Conservation (phyloP, 2,329 filamentous ascomycete genomes). For the Sclerotinia sclerotiorum region DNA sequence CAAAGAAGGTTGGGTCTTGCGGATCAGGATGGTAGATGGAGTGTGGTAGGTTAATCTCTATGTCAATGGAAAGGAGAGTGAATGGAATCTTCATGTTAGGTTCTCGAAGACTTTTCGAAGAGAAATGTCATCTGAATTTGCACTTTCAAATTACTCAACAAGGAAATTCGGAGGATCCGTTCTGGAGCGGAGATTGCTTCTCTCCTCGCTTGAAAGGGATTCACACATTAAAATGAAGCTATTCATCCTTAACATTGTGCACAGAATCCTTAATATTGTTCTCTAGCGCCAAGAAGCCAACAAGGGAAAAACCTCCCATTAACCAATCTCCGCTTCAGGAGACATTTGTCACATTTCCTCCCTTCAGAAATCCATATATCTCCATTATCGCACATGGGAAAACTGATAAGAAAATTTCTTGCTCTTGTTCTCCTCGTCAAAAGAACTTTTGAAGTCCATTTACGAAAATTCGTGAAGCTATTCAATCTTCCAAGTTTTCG, state of each 20-base stretch:
- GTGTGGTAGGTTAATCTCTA: neutral
- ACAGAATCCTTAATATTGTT: neutral
- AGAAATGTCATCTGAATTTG: neutral
- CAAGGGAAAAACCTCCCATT: neutral
- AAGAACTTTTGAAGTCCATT: neutral
- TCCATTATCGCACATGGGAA: neutral
- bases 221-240: neutral
- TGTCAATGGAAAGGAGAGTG: neutral
- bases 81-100: neutral
- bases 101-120: conserved; percentile 1
- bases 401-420: neutral
- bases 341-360: neutral
- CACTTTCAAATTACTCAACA: neutral
- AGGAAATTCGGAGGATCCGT: conserved; percentile 1
- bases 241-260: conserved; percentile 4
- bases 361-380: neutral
- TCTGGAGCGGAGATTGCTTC: neutral
- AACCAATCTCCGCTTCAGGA: neutral
- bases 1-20: neutral
- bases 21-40: neutral
- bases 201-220: neutral
- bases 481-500: neutral
- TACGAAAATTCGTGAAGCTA: neutral
- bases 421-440: neutral
- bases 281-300: neutral